phyloP scores from a whole-genome alignment of 768 basidiomycete genomes.

The Lactifluus echinatus region DNA sequence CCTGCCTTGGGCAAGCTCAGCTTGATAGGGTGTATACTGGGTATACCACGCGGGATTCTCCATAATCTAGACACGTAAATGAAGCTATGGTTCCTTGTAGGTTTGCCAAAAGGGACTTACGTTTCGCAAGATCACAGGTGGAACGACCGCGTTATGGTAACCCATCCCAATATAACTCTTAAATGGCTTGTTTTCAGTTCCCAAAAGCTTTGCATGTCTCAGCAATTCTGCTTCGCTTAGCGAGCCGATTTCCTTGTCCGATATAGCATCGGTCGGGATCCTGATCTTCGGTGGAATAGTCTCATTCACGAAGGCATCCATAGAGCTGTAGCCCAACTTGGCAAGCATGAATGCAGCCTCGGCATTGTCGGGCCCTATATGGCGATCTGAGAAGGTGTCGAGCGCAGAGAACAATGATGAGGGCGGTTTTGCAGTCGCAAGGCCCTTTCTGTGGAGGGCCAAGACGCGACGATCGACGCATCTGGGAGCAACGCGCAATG shows the following conservation, averaged over 20 bases:
- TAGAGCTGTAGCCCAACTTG: conserved; percentile 71
- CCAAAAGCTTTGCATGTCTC: conserved; percentile 65
- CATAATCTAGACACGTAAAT: conserved; percentile 44
- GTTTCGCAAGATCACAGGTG: conserved; percentile 91
- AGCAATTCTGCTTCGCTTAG: conserved; percentile 84
- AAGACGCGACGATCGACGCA: conserved; percentile 19
- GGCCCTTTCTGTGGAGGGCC: conserved; percentile 28
- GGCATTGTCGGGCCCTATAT: conserved; percentile 84
- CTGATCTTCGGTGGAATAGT: conserved; percentile 80
- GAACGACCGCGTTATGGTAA: conserved; percentile 90
- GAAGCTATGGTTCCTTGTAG: not conserved
- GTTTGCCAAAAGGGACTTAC: conserved; percentile 33
- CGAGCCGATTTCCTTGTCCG: conserved; percentile 58
- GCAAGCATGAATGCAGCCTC: conserved; percentile 80
- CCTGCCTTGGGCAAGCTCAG: conserved; percentile 95
- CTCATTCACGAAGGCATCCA: conserved; percentile 81
- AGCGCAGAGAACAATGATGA: conserved; percentile 70
- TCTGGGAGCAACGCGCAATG: conserved; percentile 7
- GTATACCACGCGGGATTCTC: conserved; percentile 99
- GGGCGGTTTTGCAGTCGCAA: conserved; percentile 55
- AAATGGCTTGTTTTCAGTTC: conserved; percentile 68
- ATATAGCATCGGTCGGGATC: conserved; percentile 49
- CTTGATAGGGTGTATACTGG: conserved; percentile 92
- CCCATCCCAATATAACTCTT: conserved; percentile 99
- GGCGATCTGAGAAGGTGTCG: conserved; percentile 84